These are phyloP conservation scores for Clonostachys solani DNA, from an alignment of 2,329 filamentous ascomycete species.

Conservation along the genomic window DNA sequence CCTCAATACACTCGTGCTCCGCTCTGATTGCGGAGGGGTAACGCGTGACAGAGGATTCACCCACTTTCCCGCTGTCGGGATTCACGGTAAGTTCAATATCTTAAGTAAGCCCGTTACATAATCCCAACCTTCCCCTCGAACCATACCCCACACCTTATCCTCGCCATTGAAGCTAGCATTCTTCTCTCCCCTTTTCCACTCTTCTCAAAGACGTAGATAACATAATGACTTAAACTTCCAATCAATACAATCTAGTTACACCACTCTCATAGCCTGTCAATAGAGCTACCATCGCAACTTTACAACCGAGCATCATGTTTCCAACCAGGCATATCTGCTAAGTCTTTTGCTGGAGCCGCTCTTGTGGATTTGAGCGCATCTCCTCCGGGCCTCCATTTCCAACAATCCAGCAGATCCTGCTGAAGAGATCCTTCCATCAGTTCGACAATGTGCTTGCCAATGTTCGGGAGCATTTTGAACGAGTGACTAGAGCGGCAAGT, in stretches of 20 bases:
- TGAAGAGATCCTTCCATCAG: conserved; percentile 32
- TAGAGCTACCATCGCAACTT: neutral
- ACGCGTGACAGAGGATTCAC: too few relatives aligned
- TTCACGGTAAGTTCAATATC: too few relatives aligned
- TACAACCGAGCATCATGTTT: conserved; percentile 9
- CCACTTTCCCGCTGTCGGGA: too few relatives aligned
- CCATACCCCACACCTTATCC: too few relatives aligned
- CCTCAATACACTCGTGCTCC: too few relatives aligned
- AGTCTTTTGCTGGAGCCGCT: conserved; percentile 32
- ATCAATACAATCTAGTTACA: neutral
- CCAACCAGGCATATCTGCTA: conserved; percentile 40
- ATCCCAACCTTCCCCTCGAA: neutral
- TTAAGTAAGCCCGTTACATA: too few relatives aligned
- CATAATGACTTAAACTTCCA: neutral
- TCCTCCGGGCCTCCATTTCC: conserved; percentile 39
- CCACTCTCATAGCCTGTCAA: neutral
- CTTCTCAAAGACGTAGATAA: neutral
- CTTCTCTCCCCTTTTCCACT: neutral
- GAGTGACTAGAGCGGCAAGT: conserved; percentile 23
- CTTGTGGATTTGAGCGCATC: conserved; percentile 35
- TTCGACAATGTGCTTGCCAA: conserved; percentile 40
- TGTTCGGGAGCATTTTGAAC: conserved; percentile 39
- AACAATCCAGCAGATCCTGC: conserved; percentile 29
- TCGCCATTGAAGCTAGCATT: neutral
- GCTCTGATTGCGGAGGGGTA: too few relatives aligned